These are phyloP conservation scores for Fonsecaea multimorphosa DNA, from an alignment of 2,329 filamentous ascomycete species.

Conservation along the genomic window DNA sequence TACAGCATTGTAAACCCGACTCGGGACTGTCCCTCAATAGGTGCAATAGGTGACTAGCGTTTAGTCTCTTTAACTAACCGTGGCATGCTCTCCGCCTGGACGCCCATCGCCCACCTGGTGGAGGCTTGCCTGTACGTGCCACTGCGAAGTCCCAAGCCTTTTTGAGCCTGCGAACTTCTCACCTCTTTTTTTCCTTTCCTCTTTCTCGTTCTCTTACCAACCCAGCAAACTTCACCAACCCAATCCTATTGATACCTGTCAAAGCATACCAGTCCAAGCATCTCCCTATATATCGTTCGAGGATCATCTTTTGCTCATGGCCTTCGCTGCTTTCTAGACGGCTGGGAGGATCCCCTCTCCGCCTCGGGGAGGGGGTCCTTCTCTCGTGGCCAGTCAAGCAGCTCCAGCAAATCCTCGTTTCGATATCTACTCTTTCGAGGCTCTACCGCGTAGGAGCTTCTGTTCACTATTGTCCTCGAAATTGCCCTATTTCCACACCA, in stretches of 20 bases:
- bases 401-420: slow-evolving; percentile 35
- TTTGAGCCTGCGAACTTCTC: slow-evolving; percentile 7
- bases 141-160: slow-evolving; percentile 12
- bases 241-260: slow-evolving; percentile 15
- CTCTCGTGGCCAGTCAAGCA: slow-evolving; percentile 34
- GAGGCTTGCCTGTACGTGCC: slow-evolving; percentile 4
- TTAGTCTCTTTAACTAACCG: not conserved
- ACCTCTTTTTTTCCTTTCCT: slow-evolving; percentile 25
- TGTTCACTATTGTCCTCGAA: slow-evolving; percentile 59
- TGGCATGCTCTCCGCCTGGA: slow-evolving; percentile 10
- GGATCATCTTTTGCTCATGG: slow-evolving; percentile 68
- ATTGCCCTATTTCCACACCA: slow-evolving; percentile 59
- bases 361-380: slow-evolving; percentile 13
- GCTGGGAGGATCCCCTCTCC: slow-evolving; percentile 66
- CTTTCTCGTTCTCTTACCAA: slow-evolving; percentile 40
- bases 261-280: slow-evolving; percentile 22
- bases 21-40: not conserved
- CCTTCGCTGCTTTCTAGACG: slow-evolving; percentile 91
- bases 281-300: slow-evolving; percentile 70
- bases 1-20: slow-evolving; percentile 4
- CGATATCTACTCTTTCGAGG: slow-evolving; percentile 60
- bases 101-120: slow-evolving; percentile 9
- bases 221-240: slow-evolving; percentile 32
- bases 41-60: not conserved
- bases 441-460: slow-evolving; percentile 43